Conservation (phyloP, 2,329 filamentous ascomycete genomes). For the Exophiala viscosa region DNA sequence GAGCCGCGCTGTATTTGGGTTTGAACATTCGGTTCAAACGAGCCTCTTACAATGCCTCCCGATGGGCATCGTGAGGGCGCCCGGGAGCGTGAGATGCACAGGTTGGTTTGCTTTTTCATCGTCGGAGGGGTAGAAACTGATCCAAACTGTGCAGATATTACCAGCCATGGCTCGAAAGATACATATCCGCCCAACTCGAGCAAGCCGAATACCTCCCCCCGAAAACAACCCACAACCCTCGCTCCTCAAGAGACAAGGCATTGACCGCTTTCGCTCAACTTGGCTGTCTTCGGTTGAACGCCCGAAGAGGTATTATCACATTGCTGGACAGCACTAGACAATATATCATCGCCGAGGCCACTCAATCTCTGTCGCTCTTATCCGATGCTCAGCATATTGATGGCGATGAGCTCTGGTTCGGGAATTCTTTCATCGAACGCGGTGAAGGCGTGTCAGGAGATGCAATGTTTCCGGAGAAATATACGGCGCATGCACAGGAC, state of each 20-base stretch:
- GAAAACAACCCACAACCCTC: conserved; percentile 25
- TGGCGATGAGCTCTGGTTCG: conserved; percentile 32
- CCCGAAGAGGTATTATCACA: conserved; percentile 46
- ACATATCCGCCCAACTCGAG: conserved; percentile 25
- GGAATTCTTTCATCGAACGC: conserved; percentile 32
- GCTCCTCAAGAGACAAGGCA: conserved; percentile 32
- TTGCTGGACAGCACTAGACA: conserved; percentile 50
- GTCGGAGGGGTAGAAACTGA: not conserved
- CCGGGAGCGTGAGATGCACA: conserved; percentile 25
- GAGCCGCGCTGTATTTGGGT: not conserved
- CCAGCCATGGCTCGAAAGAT: conserved; percentile 29
- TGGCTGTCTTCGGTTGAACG: conserved; percentile 43
- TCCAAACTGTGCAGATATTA: conserved; percentile 8
- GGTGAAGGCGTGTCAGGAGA: conserved; percentile 30
- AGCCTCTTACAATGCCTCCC: conserved; percentile 13
- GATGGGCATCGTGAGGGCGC: conserved; percentile 22
- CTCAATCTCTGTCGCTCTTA: conserved; percentile 39
- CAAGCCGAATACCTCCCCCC: conserved; percentile 9
- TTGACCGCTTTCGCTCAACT: conserved; percentile 53
- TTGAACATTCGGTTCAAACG: not conserved
- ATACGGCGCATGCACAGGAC: conserved; percentile 17
- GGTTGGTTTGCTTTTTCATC: conserved; percentile 4
- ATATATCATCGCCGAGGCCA: conserved; percentile 52
- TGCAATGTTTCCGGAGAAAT: conserved; percentile 23
- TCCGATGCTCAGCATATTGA: conserved; percentile 29